A percentile compares a stretch with the other conserved stretches of the same genome.
phyloP scores from a whole-genome alignment of 257 asterid genomes.

The Datura wrightii region DNA sequence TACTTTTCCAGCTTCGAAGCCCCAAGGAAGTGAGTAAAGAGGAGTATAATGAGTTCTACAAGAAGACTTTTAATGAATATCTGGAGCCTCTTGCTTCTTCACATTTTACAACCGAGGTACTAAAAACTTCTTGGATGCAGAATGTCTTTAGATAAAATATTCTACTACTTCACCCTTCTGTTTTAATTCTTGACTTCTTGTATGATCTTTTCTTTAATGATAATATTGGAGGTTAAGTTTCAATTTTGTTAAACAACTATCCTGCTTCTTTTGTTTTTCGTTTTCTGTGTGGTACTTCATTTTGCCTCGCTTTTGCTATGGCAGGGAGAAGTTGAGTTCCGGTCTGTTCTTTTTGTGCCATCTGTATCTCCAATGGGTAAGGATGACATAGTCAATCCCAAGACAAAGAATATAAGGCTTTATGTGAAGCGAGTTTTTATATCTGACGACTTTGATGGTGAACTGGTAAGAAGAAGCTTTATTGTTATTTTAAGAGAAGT shows the following conservation, averaged over 20 bases:
- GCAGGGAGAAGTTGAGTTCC: slow-evolving; percentile 99
- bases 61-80: slow-evolving; percentile 85
- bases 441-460: slow-evolving; percentile 98
- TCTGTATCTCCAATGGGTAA: slow-evolving; percentile 74
- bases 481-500: neutral
- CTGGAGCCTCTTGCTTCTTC: slow-evolving; percentile 97
- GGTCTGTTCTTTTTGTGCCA: slow-evolving; percentile 88
- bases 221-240: neutral
- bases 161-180: slow-evolving; percentile 23
- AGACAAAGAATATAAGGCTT: slow-evolving; percentile 93
- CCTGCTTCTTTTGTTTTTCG: neutral
- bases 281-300: neutral
- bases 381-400: slow-evolving; percentile 82
- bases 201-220: neutral
- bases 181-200: slow-evolving; percentile 27
- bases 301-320: slow-evolving; percentile 35
- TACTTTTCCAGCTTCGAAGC: slow-evolving; percentile 71
- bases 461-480: slow-evolving; percentile 71
- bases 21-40: slow-evolving; percentile 90
- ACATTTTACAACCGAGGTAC: slow-evolving; percentile 96
- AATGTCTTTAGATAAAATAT: neutral
- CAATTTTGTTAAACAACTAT: neutral
- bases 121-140: neutral
- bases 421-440: slow-evolving; percentile 93
- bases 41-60: slow-evolving; percentile 93